phyloP scores from a whole-genome alignment of 1,284 basidiomycete genomes.

The Cerioporus squamosus region DNA sequence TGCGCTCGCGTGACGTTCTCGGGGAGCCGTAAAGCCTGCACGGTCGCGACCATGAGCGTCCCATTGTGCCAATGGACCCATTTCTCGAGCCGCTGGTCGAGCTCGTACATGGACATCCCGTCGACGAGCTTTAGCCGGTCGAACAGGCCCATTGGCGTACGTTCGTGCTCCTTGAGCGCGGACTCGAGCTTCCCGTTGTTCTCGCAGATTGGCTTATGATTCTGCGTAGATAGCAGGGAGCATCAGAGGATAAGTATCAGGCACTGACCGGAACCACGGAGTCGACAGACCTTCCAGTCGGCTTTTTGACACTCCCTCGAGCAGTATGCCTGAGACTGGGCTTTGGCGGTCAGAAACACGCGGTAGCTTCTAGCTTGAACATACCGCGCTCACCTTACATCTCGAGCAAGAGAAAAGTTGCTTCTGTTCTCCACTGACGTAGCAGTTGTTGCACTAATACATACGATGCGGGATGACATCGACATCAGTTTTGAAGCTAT shows the following conservation, averaged over 20 bases:
- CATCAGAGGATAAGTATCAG: neutral
- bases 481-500: no score
- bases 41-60: constrained; percentile 31
- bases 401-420: constrained; percentile 26
- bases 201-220: constrained; percentile 28
- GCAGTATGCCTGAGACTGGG: constrained; percentile 34
- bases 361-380: neutral
- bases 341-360: neutral
- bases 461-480: no score
- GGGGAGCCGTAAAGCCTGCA: constrained; percentile 30
- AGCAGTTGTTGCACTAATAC: constrained; percentile 31
- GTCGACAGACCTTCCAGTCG: constrained; percentile 30
- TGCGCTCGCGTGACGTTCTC: constrained; percentile 24
- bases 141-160: constrained; percentile 18
- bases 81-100: constrained; percentile 35
- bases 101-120: constrained; percentile 30
- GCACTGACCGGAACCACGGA: no score
- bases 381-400: constrained; percentile 25
- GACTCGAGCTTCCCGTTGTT: constrained; percentile 27
- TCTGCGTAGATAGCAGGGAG: constrained; percentile 6
- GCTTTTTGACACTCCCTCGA: constrained; percentile 35
- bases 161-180: constrained; percentile 24
- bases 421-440: constrained; percentile 23
- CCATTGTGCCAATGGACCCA: constrained; percentile 32
- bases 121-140: constrained; percentile 28